A percentile compares a stretch with the other conserved stretches of the same genome.
Evolutionary conservation across 805 yeast genomes (phyloP).

Genomic region (Yamadazyma olivae): DNA sequence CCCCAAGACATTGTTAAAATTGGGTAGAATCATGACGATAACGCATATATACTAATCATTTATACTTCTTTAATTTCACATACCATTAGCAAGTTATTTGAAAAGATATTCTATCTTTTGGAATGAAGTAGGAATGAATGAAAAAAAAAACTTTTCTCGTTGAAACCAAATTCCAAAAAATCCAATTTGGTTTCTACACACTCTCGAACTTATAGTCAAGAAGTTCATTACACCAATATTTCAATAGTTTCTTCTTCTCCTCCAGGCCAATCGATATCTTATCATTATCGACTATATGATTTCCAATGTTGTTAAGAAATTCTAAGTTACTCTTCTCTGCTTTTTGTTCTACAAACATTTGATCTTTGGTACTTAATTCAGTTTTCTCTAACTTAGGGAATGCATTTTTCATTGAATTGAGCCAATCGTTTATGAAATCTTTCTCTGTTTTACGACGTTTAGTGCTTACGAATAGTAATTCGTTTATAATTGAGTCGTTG

Average conservation of each 20-base stretch:
- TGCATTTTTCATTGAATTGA: constrained; percentile 17
- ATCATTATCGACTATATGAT: not conserved
- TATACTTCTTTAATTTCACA: constrained; percentile 10
- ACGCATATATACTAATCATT: constrained; percentile 39
- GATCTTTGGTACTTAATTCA: constrained; percentile 34
- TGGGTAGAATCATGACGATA: constrained; percentile 45
- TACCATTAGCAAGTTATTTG: no score
- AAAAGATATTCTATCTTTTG: not conserved
- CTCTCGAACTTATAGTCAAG: not conserved
- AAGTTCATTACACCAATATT: constrained; percentile 4
- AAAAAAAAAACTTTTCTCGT: not conserved
- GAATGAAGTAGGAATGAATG: no score
- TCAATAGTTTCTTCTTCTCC: not conserved
- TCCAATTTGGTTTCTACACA: not conserved
- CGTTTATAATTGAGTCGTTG: constrained; percentile 1
- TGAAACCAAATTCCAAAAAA: not conserved
- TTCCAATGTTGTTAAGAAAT: not conserved
- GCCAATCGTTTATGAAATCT: constrained; percentile 11
- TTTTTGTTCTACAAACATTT: constrained; percentile 30
- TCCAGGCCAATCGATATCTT: not conserved
- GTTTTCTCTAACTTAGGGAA: constrained; percentile 22
- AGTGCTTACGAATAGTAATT: constrained; percentile 4
- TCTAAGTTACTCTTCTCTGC: constrained; percentile 16
- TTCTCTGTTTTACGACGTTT: not conserved
- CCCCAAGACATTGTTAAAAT: constrained; percentile 33